phyloP scores from a whole-genome alignment of 768 basidiomycete species.

The Agaricus sinodeliciosus region DNA sequence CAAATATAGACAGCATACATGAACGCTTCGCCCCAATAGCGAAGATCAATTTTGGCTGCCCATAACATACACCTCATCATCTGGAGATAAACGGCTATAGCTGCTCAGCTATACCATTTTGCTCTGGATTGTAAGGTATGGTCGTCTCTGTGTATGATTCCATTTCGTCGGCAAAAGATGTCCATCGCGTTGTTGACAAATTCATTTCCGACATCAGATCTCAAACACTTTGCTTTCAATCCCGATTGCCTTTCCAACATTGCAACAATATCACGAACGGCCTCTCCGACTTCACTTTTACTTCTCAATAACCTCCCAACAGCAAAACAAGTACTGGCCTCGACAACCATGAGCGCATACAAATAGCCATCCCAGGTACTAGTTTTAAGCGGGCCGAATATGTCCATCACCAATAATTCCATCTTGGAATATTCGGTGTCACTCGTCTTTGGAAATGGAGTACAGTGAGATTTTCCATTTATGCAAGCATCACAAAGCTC shows the following conservation, averaged over 20 bases:
- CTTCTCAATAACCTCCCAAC: no score
- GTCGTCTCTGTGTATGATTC: conserved; percentile 25
- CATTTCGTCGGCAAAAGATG: conserved; percentile 13
- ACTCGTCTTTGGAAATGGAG: conserved; percentile 19
- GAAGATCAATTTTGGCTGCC: no score
- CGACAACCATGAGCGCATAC: no score
- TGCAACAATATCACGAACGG: no score
- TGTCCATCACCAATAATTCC: conserved; percentile 15
- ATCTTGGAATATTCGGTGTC: conserved; percentile 14
- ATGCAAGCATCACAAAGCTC: conserved; percentile 20
- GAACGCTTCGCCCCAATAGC: no score
- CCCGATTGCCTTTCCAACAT: no score
- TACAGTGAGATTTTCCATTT: conserved; percentile 21
- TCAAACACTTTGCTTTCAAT: no score
- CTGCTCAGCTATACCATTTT: conserved; percentile 33
- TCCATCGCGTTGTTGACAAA: conserved; percentile 10
- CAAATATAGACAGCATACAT: no score
- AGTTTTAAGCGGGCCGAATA: conserved; percentile 21
- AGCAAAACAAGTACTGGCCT: no score
- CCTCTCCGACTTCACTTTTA: no score
- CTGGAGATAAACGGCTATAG: conserved; percentile 1
- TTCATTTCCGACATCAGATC: no score
- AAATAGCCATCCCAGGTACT: conserved; percentile 13
- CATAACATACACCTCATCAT: conserved; percentile 4
- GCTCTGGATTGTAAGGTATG: conserved; percentile 27